Conservation (phyloP, 2,329 filamentous ascomycete genomes). For the Pseudovirgaria hyperparasitica region DNA sequence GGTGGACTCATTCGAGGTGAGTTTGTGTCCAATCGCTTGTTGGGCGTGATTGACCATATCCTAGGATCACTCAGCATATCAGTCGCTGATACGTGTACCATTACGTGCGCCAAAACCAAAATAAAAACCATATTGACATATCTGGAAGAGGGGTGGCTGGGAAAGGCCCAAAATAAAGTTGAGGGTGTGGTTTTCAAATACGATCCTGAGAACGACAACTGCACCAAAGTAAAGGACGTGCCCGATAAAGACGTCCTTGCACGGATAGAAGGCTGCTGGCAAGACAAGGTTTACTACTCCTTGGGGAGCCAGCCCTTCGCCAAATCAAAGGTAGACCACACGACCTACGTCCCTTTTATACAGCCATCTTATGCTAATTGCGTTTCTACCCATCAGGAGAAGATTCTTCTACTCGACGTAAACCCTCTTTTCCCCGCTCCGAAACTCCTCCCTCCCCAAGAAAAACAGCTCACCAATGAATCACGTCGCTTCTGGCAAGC, state of each 20-base stretch:
- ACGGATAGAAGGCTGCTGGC: constrained; percentile 77
- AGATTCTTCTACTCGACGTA: constrained; percentile 74
- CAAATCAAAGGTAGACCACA: constrained; percentile 41
- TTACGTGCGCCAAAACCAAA: constrained; percentile 80
- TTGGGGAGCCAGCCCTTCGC: constrained; percentile 31
- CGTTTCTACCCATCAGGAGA: constrained; percentile 21
- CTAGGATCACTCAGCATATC: constrained; percentile 68
- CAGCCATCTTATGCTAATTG: constrained; percentile 26
- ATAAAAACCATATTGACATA: constrained; percentile 91
- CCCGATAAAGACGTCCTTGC: constrained; percentile 73
- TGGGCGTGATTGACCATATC: not conserved
- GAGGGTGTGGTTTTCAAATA: constrained; percentile 86
- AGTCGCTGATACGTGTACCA: constrained; percentile 78
- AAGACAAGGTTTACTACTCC: constrained; percentile 53
- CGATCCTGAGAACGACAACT: constrained; percentile 73
- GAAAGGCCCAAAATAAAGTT: constrained; percentile 80
- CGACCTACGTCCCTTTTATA: constrained; percentile 33
- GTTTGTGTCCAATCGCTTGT: constrained; percentile 1
- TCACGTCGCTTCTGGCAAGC: constrained; percentile 76
- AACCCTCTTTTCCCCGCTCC: constrained; percentile 65
- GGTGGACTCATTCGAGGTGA: constrained; percentile 67
- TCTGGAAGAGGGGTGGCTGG: constrained; percentile 87
- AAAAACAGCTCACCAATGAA: constrained; percentile 77
- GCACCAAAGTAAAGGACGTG: constrained; percentile 71
- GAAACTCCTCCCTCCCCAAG: constrained; percentile 66